Conservation (phyloP, 345 rosid species). For the Aegle marmelos region DNA sequence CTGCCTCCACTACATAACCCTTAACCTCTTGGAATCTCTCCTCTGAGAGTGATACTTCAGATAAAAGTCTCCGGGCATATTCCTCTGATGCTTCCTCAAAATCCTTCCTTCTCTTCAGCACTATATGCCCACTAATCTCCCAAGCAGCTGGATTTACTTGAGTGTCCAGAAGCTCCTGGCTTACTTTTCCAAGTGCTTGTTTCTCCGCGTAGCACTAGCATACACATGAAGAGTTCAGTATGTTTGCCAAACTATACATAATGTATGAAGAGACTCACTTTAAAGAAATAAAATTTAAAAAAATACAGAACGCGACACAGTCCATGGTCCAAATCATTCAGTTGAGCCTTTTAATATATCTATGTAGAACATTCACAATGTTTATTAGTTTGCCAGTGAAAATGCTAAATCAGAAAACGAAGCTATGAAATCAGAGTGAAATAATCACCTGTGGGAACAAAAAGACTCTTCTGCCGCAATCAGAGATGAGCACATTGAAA, state of each 20-base stretch:
- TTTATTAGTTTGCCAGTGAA: too few species aligned
- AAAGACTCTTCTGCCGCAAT: slow-evolving; percentile 38
- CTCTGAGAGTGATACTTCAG: slow-evolving; percentile 50
- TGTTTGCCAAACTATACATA: too few species aligned
- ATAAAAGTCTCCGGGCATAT: slow-evolving; percentile 46
- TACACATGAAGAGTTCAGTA: background rate
- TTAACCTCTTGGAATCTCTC: slow-evolving; percentile 47
- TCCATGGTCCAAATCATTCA: background rate
- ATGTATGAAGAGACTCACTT: background rate
- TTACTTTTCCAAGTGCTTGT: slow-evolving; percentile 49
- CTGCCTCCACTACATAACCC: slow-evolving; percentile 33
- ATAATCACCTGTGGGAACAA: slow-evolving; percentile 39
- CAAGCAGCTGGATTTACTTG: slow-evolving; percentile 52
- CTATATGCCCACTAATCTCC: slow-evolving; percentile 59
- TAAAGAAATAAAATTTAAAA: background rate
- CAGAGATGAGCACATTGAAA: slow-evolving; percentile 43
- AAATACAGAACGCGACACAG: background rate
- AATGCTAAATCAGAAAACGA: background rate
- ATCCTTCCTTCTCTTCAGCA: slow-evolving; percentile 43
- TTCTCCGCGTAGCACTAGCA: slow-evolving; percentile 51
- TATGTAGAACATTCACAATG: too few species aligned
- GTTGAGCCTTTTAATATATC: background rate
- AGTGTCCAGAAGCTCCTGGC: slow-evolving; percentile 42
- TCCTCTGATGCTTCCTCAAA: slow-evolving; percentile 41
- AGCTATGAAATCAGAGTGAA: background rate